Base-by-base conservation (phyloP, 2,329 filamentous ascomycete genomes). In the Chalara sp. region DNA sequence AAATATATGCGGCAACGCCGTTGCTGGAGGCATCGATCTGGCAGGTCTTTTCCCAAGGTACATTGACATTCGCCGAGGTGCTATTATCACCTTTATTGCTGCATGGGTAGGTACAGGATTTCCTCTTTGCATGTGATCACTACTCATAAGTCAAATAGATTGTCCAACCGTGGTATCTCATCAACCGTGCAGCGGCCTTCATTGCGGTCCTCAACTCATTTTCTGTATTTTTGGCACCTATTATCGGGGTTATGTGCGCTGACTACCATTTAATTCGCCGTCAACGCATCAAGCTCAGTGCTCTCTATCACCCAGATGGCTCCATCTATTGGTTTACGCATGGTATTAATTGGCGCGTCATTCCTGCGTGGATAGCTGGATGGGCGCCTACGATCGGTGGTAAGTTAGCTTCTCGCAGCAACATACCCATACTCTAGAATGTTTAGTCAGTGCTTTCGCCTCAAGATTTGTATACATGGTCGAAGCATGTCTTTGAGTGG, bases 41-140 rank as follows among this genome's bases (percentile, higher is more conserved):
- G 71, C 77, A 0, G 74, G 72, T 1, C 62, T 80, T 0, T 73
- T 72, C 52, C 76, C 77, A 0, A 69, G 67, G 40, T 80, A 73
- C 54, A 72, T 82, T 63, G 79, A 78, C 60, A 80, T 81, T 51
- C 66, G 76, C 5, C 71, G 79, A 2, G 79, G 79, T 1, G 70
- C 71, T 3, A 75, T 75, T 52, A 64, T 81, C 40, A 72, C 69
- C 5, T 67, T 72, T 0, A 55, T 76, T 3, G 63, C 6, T 69
- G 67, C 10, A 70, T 75, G 33, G 67, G 67, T 0, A 67, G 72
- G 37, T 72, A 72, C 53, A 21, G 21, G 21, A 21, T 21, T 21
- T 3, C 21, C 21, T 21, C 21, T 21, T 21, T 21, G 21, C 21
- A 21, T 21, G 21, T 21, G 21, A 21, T 21, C 21, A 21, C 21